phyloP scores from a whole-genome alignment of 352 stramenopile species.

The Phytophthora tubulina region DNA sequence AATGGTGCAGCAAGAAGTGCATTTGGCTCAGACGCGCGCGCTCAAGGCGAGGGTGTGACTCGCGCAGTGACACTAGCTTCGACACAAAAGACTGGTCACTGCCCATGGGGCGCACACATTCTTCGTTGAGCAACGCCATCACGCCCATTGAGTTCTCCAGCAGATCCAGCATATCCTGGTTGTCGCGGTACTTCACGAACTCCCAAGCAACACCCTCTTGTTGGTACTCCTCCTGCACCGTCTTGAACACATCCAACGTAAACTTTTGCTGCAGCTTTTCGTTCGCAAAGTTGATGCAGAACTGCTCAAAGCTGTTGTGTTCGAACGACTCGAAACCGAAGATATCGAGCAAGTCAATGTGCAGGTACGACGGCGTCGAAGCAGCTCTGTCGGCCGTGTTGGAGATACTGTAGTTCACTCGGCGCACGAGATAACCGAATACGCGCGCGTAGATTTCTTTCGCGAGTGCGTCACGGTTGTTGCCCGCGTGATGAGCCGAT shows the following conservation, averaged over 20 bases:
- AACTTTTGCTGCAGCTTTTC: conserved; percentile 96
- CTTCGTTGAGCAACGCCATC: conserved; percentile 92
- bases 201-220: conserved; percentile 80
- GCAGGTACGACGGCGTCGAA: conserved; percentile 59
- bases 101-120: conserved; percentile 90
- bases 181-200: conserved; percentile 90
- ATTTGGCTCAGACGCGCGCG: conserved; percentile 76
- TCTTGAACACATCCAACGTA: conserved; percentile 89
- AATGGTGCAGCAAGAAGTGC: conserved; percentile 88
- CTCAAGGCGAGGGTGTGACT: conserved; percentile 82
- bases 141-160: conserved; percentile 92
- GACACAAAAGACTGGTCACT: conserved; percentile 88
- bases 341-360: conserved; percentile 97
- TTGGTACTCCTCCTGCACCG: conserved; percentile 86
- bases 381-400: conserved; percentile 42
- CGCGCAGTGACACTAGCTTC: conserved; percentile 88
- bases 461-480: conserved; percentile 94
- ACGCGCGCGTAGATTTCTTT: conserved; percentile 96
- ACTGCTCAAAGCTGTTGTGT: conserved; percentile 95
- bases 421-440: conserved; percentile 95
- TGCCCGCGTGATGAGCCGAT: conserved; percentile 73
- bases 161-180: conserved; percentile 92
- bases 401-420: conserved; percentile 87
- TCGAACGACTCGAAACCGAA: conserved; percentile 98
- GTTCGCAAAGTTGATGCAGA: conserved; percentile 97